phyloP scores from a whole-genome alignment of 768 basidiomycete genomes.

The Lactarius sp. region DNA sequence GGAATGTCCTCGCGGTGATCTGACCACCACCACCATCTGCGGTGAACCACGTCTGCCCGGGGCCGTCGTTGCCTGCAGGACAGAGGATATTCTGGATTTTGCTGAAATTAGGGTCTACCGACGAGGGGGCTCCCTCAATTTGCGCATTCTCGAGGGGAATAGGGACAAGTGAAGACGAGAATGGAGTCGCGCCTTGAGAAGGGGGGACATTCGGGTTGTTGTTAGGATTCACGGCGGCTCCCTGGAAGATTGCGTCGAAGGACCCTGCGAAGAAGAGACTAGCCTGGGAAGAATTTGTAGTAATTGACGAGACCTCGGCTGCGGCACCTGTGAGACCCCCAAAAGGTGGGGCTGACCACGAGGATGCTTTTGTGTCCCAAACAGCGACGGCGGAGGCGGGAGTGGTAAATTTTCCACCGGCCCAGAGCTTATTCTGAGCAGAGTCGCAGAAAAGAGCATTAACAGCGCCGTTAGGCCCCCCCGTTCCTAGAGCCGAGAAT shows the following conservation, averaged over 20 bases:
- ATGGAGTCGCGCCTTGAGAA: slow-evolving; percentile 76
- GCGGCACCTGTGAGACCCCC: slow-evolving; percentile 70
- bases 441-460: slow-evolving; percentile 73
- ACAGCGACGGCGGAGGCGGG: slow-evolving; percentile 65
- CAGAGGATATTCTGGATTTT: slow-evolving; percentile 74
- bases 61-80: slow-evolving; percentile 74
- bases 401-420: slow-evolving; percentile 68
- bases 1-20: slow-evolving; percentile 73
- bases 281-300: slow-evolving; percentile 59
- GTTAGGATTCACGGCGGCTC: slow-evolving; percentile 52
- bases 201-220: slow-evolving; percentile 85
- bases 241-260: slow-evolving; percentile 71
- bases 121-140: slow-evolving; percentile 56
- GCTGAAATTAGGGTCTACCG: slow-evolving; percentile 53
- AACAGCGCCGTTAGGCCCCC: slow-evolving; percentile 73
- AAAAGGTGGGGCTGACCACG: slow-evolving; percentile 81
- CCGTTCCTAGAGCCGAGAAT: slow-evolving; percentile 59
- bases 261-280: slow-evolving; percentile 87
- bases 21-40: slow-evolving; percentile 63
- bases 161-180: slow-evolving; percentile 86
- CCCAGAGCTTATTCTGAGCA: slow-evolving; percentile 64
- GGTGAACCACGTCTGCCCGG: slow-evolving; percentile 82
- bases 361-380: slow-evolving; percentile 55
- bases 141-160: slow-evolving; percentile 60
- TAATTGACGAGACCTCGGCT: slow-evolving; percentile 69